Evolutionary conservation across 768 basidiomycete species (phyloP).

Genomic region (Naganishia antarctica): DNA sequence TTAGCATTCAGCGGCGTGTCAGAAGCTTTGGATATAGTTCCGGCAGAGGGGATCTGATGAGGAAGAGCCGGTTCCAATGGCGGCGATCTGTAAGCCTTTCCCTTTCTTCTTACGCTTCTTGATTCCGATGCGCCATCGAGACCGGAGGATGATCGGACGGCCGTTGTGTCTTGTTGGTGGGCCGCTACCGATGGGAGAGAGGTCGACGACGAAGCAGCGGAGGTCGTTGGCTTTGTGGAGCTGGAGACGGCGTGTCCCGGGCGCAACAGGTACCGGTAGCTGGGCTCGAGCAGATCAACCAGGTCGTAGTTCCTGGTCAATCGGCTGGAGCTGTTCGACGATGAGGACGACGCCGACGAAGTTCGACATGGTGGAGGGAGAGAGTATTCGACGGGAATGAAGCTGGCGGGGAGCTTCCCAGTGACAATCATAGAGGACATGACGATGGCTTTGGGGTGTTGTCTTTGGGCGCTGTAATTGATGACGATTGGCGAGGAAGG

Average conservation of each 20-base stretch:
- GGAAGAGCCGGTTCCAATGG: neutral
- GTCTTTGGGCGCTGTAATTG: too few relatives aligned
- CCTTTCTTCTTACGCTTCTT: slow-evolving; percentile 10
- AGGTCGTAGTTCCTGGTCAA: neutral
- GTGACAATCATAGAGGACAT: slow-evolving; percentile 9
- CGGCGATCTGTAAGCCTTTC: slow-evolving; percentile 10
- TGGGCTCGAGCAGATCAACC: neutral
- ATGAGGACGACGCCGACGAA: neutral
- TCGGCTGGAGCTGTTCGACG: neutral
- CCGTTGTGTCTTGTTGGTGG: too few relatives aligned
- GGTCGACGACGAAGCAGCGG: neutral
- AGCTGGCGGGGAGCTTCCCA: slow-evolving; percentile 11
- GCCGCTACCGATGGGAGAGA: neutral
- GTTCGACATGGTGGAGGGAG: neutral
- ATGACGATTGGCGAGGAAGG: neutral
- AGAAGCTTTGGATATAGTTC: neutral
- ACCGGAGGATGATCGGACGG: neutral
- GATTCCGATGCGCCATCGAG: neutral
- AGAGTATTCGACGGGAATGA: slow-evolving; percentile 13
- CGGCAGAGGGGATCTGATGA: neutral
- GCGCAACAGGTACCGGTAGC: slow-evolving; percentile 8
- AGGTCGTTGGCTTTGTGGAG: neutral
- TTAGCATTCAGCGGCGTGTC: neutral
- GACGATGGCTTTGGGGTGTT: neutral
- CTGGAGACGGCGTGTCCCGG: neutral